Percentiles rank a stretch among this genome's conserved stretches.
These are phyloP conservation scores for Babesia divergens DNA, from an alignment of 169 alveolate species.

Conservation along the genomic window DNA sequence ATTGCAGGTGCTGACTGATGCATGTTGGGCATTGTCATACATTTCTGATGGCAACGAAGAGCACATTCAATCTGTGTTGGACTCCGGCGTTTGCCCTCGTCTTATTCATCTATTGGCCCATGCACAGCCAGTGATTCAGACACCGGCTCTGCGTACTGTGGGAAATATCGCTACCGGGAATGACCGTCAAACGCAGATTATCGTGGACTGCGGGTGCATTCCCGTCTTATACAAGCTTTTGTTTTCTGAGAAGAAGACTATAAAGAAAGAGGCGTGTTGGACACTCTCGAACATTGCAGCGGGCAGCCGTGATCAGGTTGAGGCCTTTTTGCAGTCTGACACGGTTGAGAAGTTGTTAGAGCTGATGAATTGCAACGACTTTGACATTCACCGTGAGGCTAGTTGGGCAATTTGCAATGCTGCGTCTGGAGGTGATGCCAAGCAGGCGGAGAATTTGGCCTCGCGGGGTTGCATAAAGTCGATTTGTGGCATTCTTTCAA, in stretches of 20 bases:
- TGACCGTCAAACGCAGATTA: conserved; percentile 92
- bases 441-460: conserved; percentile 87
- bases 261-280: conserved; percentile 98
- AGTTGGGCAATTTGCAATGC: conserved; percentile 98
- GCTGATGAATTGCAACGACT: conserved; percentile 84
- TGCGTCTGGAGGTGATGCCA: conserved; percentile 86
- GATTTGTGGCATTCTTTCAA: conserved; percentile 81
- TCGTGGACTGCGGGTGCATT: conserved; percentile 89
- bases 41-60: conserved; percentile 91
- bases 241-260: conserved; percentile 84
- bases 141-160: conserved; percentile 95
- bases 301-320: conserved; percentile 89
- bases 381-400: conserved; percentile 95
- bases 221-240: conserved; percentile 80
- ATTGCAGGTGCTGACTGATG: conserved; percentile 83
- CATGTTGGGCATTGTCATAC: conserved; percentile 93
- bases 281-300: conserved; percentile 94
- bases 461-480: conserved; percentile 89
- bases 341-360: conserved; percentile 82
- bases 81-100: conserved; percentile 88
- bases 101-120: conserved; percentile 88
- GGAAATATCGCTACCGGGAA: conserved; percentile 97
- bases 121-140: conserved; percentile 82
- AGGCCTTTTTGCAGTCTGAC: conserved; percentile 82
- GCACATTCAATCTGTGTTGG: conserved; percentile 85